Evolutionary conservation across 805 yeast species (phyloP).

Genomic region (Cyberlindnera americana): DNA sequence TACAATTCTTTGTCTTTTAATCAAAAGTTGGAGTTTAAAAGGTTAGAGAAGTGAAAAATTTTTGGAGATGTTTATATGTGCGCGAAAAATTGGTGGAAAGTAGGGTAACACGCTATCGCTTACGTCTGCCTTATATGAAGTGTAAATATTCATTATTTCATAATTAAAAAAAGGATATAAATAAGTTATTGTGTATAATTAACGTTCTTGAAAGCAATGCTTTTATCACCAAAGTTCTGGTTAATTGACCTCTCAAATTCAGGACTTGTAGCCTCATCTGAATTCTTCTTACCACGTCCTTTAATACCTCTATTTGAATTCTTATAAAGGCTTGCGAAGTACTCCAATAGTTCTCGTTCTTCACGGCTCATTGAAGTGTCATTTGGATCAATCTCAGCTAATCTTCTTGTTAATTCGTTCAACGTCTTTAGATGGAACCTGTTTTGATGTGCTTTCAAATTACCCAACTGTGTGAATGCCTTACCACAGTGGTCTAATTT

Average conservation of each 20-base stretch:
- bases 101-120: too few species aligned
- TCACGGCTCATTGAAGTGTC: constrained; percentile 48
- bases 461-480: constrained; percentile 87
- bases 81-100: too few species aligned
- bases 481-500: constrained; percentile 78
- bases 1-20: too few species aligned
- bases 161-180: too few species aligned
- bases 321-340: constrained; percentile 79
- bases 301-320: constrained; percentile 88
- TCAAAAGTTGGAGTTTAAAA: not conserved
- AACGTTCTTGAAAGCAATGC: constrained; percentile 27
- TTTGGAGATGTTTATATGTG: not conserved
- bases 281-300: constrained; percentile 70
- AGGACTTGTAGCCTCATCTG: constrained; percentile 6
- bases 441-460: constrained; percentile 91
- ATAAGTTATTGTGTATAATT: constrained; percentile 18
- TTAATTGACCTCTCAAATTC: too few species aligned
- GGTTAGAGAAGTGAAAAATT: not conserved
- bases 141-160: too few species aligned
- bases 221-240: constrained; percentile 1
- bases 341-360: constrained; percentile 67
- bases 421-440: constrained; percentile 76
- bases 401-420: constrained; percentile 57
- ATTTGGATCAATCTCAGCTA: constrained; percentile 59
- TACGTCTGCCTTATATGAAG: too few species aligned